Evolutionary conservation across 805 yeast species (phyloP).

Genomic region (Metschnikowia picachoensis): DNA sequence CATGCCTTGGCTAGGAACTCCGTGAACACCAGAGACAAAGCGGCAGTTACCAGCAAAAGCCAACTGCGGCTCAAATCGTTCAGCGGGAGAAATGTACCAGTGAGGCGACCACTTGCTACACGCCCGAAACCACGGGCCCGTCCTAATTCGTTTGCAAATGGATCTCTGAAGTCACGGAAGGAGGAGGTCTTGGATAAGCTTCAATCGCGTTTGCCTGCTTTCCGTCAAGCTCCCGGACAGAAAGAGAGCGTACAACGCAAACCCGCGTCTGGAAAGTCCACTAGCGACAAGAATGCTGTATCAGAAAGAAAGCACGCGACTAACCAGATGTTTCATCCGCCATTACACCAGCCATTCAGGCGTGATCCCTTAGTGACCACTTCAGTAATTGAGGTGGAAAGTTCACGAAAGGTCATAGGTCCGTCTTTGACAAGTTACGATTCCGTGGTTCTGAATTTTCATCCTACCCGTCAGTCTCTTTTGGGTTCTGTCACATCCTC

Average conservation of each 20-base stretch:
- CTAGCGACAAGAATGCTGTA: neutral
- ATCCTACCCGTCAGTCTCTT: conserved; percentile 11
- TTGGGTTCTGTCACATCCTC: neutral
- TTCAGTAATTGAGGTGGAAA: conserved; percentile 34
- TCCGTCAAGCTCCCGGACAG: neutral
- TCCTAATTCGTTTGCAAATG: neutral
- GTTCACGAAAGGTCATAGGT: conserved; percentile 18
- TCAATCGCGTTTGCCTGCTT: conserved; percentile 4
- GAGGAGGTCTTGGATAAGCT: neutral
- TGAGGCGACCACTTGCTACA: too few relatives aligned
- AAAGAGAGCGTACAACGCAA: neutral
- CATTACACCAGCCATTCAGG: conserved; percentile 4
- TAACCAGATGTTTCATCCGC: neutral
- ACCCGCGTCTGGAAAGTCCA: neutral
- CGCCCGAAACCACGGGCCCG: too few relatives aligned
- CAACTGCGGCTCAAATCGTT: too few relatives aligned
- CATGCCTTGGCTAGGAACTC: too few relatives aligned
- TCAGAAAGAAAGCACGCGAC: neutral
- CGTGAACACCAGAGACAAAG: too few relatives aligned
- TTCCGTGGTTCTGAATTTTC: conserved; percentile 5
- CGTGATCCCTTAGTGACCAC: conserved; percentile 29
- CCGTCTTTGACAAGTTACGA: neutral
- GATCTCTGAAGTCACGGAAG: neutral
- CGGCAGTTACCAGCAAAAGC: too few relatives aligned
- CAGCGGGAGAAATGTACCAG: too few relatives aligned